Evolutionary conservation across 768 basidiomycete genomes (phyloP), one percentile per base, ranked within the genome.

Genomic region (Clitopilus hobsonii): DNA sequence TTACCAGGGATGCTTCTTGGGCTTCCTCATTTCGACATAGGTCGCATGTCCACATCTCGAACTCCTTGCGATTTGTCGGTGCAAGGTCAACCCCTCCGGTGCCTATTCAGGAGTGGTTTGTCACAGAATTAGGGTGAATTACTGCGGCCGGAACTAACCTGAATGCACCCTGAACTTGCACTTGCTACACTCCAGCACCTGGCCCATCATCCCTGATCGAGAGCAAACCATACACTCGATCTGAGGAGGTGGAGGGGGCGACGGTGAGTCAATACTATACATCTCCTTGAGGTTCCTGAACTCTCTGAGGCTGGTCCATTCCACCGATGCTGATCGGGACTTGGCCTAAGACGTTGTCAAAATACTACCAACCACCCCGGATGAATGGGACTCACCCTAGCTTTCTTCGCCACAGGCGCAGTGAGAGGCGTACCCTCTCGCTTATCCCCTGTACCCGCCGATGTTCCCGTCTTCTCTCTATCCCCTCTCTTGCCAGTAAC

Each of bases 11-110:
- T 5, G 87, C 87, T 67, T 95, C 94, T 51, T 86, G 73, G 0
- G 80, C 79, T 67, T 89, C 87, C 61, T 91, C 86, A 60, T 96
- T 95, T 63, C 83, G 78, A 65, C 94, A 97, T 24, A 95, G 69
- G 50, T 96, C 94, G 65, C 94, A 97, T 16, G 82, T 74, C 94
- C 94, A 97, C 2, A 80, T 71, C 26, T 92, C 89, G 22, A 83
- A 71, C 16, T 81, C 71, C 10, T 45, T 45, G 41, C 41, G 41
- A 23, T 45, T 45, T 4, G 78, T 72, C 25, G 88, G 80, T 58
- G 89, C 85, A 5, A 83, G 76, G 45, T 82, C 68, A 10, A 85
- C 84, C 30, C 94, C 94, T 61, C 85, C 86, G 52, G 81, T 78
- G 45, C 83, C 86, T 89, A 14, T 30, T 30, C 7, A 30, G n/a